These are phyloP conservation scores for Herpetomonas tarakana DNA, from an alignment of 208 protist species.

Conservation along the genomic window DNA sequence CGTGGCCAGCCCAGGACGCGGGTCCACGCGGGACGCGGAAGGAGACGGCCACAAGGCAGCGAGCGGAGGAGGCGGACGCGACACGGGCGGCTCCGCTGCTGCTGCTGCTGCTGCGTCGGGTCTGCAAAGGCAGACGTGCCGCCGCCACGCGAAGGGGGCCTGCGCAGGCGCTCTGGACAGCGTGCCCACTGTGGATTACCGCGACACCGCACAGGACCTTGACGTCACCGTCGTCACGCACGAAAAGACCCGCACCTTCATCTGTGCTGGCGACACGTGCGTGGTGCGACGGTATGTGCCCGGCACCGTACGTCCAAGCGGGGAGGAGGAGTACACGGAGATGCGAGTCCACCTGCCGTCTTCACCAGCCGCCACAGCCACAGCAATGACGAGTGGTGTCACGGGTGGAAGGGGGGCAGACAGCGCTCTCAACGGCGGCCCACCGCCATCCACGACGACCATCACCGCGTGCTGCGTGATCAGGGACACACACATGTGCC, in stretches of 20 bases:
- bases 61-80: no score
- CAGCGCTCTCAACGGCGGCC: not conserved
- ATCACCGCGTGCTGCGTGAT: conserved; percentile 84
- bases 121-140: no score
- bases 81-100: not conserved
- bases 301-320: conserved; percentile 42
- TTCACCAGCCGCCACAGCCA: not conserved
- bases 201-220: conserved; percentile 13
- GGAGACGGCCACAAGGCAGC: not conserved
- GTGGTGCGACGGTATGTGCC: conserved; percentile 48
- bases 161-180: not conserved
- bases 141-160: not conserved
- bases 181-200: not conserved
- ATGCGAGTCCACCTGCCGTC: conserved; percentile 54
- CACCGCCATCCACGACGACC: conserved; percentile 20
- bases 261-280: conserved; percentile 58
- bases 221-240: conserved; percentile 46
- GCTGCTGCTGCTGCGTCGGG: no score
- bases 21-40: not conserved
- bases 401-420: no score
- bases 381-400: not conserved
- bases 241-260: conserved; percentile 43
- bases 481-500: conserved; percentile 73
- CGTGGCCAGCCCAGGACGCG: conserved; percentile 11
- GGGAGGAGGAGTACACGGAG: conserved; percentile 53